phyloP scores from a whole-genome alignment of 2,329 filamentous ascomycete genomes.

The Hirsutella minnesotensis region DNA sequence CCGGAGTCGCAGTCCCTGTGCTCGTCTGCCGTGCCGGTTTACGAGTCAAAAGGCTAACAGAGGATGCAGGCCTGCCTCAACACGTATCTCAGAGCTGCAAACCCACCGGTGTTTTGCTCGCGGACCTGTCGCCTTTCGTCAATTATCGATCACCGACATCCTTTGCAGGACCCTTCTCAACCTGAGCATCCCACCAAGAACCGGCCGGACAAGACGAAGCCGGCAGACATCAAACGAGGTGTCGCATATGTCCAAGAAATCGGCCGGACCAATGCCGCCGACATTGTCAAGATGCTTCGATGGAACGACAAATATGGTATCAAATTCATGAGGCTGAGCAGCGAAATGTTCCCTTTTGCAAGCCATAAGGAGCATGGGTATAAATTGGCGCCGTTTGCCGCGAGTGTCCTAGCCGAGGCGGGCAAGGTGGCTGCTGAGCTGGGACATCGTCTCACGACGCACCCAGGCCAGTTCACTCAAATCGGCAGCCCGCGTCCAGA shows the following conservation, averaged over 20 bases:
- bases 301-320: constrained; percentile 94
- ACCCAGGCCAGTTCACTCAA: constrained; percentile 90
- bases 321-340: constrained; percentile 83
- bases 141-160: constrained; percentile 80
- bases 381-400: constrained; percentile 70
- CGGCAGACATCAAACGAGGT: constrained; percentile 54
- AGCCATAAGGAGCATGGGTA: constrained; percentile 84
- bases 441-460: constrained; percentile 77
- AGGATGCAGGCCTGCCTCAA: constrained; percentile 64
- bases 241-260: constrained; percentile 63
- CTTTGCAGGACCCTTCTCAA: constrained; percentile 60
- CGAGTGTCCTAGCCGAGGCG: constrained; percentile 62
- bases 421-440: constrained; percentile 66
- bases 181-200: constrained; percentile 80
- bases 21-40: background rate
- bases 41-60: constrained; percentile 2
- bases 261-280: constrained; percentile 69
- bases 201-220: constrained; percentile 62
- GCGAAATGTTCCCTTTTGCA: constrained; percentile 95
- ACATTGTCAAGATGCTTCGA: constrained; percentile 72
- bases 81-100: constrained; percentile 75
- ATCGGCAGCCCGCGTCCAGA: constrained; percentile 69
- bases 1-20: background rate
- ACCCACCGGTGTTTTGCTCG: constrained; percentile 78
- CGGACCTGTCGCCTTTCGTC: constrained; percentile 84